Evolutionary conservation across 2,329 filamentous ascomycete species (phyloP).

Genomic region (Venturia carpophila): DNA sequence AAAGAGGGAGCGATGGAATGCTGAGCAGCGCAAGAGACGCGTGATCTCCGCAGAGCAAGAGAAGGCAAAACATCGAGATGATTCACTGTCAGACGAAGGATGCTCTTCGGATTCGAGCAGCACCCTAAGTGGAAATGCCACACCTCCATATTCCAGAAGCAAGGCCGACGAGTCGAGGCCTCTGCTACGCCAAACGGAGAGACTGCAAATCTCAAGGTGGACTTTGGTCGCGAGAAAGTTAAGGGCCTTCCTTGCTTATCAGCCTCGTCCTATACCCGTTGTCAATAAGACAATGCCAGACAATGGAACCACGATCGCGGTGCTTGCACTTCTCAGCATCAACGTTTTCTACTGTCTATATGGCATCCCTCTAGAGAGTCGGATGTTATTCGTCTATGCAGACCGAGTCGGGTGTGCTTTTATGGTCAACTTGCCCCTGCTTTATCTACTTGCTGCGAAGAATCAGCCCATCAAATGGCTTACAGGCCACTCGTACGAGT

Average conservation of each 20-base stretch:
- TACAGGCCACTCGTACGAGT: slow-evolving; percentile 58
- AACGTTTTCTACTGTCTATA: slow-evolving; percentile 54
- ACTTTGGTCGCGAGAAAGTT: slow-evolving; percentile 16
- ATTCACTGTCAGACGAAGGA: not conserved
- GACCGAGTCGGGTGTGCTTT: slow-evolving; percentile 50
- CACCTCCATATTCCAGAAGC: not conserved
- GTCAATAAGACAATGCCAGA: slow-evolving; percentile 50
- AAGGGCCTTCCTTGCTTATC: slow-evolving; percentile 43
- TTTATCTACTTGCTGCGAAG: slow-evolving; percentile 59
- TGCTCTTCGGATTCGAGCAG: slow-evolving; percentile 16
- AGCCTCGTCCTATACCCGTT: slow-evolving; percentile 50
- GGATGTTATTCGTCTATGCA: slow-evolving; percentile 47
- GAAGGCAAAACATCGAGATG: not conserved
- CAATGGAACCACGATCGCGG: slow-evolving; percentile 47
- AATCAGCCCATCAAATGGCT: slow-evolving; percentile 55
- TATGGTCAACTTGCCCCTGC: slow-evolving; percentile 43
- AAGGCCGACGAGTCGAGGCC: not conserved
- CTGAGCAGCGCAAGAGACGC: not conserved
- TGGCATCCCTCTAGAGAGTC: slow-evolving; percentile 39
- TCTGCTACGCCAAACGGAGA: not conserved
- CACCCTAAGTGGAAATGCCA: slow-evolving; percentile 16
- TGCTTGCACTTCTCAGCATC: slow-evolving; percentile 45
- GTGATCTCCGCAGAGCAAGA: not conserved
- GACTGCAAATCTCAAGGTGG: not conserved
- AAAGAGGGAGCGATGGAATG: slow-evolving; percentile 5